Base-by-base conservation (phyloP, 345 rosid species). In the Rhodamnia rubescens region DNA sequence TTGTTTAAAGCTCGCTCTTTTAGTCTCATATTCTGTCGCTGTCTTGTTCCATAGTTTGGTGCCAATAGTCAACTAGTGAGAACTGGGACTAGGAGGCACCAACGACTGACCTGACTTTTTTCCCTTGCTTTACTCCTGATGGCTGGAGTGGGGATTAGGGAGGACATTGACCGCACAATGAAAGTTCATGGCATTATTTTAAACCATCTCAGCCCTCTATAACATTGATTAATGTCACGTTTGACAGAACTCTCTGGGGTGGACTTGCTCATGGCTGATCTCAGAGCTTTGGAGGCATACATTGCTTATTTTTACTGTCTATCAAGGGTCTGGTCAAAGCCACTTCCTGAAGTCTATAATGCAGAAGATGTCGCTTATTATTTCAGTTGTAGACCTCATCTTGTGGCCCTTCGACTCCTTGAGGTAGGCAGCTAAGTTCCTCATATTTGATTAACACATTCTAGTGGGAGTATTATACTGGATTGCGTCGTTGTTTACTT, bases 211-310 rank as follows among this genome's bases (percentile, higher is more conserved):
- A 42, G 61, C 81, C 50, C 40, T 55, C 78, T 78, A 15, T 87
- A 59, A 88, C 74, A 51, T 75, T 27, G 53, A 82, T 82, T 36
- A 87, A 11, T 85, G 81, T 59, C 59, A 49, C 14, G 84, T 82
- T 75, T 90, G 74, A 87, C 93, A 96, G 98, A 92, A 85, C 94
- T 97, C 85, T 85, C 95, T 82, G 94, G 96, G 85, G 88, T 93
- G 90, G 98, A 97, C 88, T 93, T 97, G 90, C 84, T 97, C 61
- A 93, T 94, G 96, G 98, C 98, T 88, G 99, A 97, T 88, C 92
- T 97, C 57, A 92, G 92, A 90, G 98, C 98, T n/a, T 88, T 97
- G 91, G 94, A 95, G 89, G 93, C 94, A 49, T 97, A 97, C 89
- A 89, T 89, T 83, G 85, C 87, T 82, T 95, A 94, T 89, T 88